Base-by-base conservation (phyloP, 805 yeast genomes). In the Dipodascopsis uninucleata region DNA sequence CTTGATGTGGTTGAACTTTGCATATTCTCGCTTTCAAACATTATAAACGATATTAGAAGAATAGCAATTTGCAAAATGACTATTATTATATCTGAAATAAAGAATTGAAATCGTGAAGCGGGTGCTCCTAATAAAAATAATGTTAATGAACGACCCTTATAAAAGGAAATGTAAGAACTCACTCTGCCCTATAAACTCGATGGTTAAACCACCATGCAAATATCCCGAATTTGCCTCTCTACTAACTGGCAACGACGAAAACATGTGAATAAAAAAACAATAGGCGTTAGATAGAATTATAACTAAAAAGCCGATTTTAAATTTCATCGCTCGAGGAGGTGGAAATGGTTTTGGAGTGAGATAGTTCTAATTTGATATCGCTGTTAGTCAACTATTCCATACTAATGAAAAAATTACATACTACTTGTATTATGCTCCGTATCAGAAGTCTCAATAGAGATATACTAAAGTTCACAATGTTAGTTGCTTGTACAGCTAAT, bases 111-210 rank as follows among this genome's bases (percentile, higher is more conserved):
- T 7, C 52, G 37, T 16, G 49, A 48, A 14, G 43, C 21, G 2
- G 55, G 53, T 4, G 48, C 47, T 32, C 39, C 49, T 45, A 33
- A 10, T 26, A 14, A 18, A 7, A 4, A 4, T 28, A 2, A 14
- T 20, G n/a, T 8, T 7, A 20, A 16, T 34, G 22, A 8, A 6
- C n/a, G 8, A 22, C 31, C n/a, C 10, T 25, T 9, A 21, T 9
- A 20, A 5, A 10, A n/a, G n/a, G n/a, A n/a, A n/a, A n/a, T n/a
- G n/a, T n/a, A n/a, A n/a, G n/a, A n/a, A 41, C 53, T 12, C 29
- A 48, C 53, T 39, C 23, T 53, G 56, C 2, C 57, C 57, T 10
- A 53, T 35, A 26, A 53, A 53, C 32, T 53, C 51, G 29, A 51
- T 51, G 12, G 57, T 51, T 16, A 51, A 40, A 3, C 55, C 53